phyloP scores from a whole-genome alignment of 352 stramenopile genomes.

The Achlya hypogyna region DNA sequence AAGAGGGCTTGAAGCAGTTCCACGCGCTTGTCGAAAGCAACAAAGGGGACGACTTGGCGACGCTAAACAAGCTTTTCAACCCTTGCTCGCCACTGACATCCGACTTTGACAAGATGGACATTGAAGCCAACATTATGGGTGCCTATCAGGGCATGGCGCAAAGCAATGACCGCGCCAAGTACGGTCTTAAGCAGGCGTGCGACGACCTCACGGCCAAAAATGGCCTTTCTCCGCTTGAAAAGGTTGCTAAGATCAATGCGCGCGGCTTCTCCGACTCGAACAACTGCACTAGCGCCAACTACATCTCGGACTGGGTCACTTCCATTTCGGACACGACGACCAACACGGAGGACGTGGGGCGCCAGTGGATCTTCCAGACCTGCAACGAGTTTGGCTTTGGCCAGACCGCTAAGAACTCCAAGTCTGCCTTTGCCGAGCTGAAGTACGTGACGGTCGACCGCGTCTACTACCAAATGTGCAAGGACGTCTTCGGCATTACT shows the following conservation, averaged over 20 bases:
- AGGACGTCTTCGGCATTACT: conserved; percentile 51
- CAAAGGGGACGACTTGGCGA: conserved; percentile 6
- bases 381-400: conserved; percentile 72
- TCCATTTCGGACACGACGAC: conserved; percentile 71
- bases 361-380: conserved; percentile 44
- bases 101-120: conserved; percentile 6
- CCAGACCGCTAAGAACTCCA: conserved; percentile 45
- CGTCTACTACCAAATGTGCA: conserved; percentile 67
- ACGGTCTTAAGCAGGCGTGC: neutral
- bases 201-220: neutral
- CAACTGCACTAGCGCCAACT: conserved; percentile 67
- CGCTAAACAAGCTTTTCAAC: conserved; percentile 14
- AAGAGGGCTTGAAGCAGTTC: conserved; percentile 34
- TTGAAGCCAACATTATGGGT: neutral
- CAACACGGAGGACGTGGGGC: conserved; percentile 32
- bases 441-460: conserved; percentile 79
- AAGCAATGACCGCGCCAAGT: conserved; percentile 6
- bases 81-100: conserved; percentile 2
- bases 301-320: conserved; percentile 56
- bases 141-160: conserved; percentile 4
- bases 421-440: conserved; percentile 34
- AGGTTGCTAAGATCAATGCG: conserved; percentile 2
- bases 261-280: neutral
- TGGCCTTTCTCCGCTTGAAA: neutral
- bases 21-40: conserved; percentile 4